These are phyloP conservation scores for Tagetes patula DNA, from an alignment of 129 eudicot genomes.

Conservation along the genomic window DNA sequence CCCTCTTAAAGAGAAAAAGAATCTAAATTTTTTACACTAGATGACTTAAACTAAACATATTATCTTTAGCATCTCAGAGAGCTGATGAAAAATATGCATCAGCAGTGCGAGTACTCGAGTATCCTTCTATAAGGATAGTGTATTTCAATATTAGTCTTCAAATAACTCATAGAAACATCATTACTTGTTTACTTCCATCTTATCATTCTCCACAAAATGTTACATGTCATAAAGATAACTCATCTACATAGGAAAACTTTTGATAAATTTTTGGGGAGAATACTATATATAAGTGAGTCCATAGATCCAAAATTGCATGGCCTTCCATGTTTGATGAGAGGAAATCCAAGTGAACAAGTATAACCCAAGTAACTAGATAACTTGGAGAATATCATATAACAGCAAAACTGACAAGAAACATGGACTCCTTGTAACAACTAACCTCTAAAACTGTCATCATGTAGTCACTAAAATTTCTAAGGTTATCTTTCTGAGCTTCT, in stretches of 20 bases:
- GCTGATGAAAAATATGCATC: not conserved
- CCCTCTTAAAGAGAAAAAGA: not conserved
- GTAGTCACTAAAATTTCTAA: slow-evolving; percentile 76
- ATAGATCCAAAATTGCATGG: not conserved
- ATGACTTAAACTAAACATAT: not conserved
- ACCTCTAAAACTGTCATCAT: slow-evolving; percentile 98
- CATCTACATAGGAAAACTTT: not conserved
- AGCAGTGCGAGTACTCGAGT: not conserved
- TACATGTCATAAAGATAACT: slow-evolving; percentile 7
- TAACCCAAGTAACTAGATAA: not conserved
- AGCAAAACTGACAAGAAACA: not conserved
- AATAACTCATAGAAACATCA: not conserved
- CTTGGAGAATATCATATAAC: not conserved
- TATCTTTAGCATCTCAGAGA: not conserved
- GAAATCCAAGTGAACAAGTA: not conserved
- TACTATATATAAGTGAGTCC: not conserved
- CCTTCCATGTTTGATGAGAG: not conserved
- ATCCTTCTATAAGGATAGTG: slow-evolving; percentile 8
- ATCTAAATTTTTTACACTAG: not conserved
- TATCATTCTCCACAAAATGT: not conserved
- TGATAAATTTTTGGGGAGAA: not conserved
- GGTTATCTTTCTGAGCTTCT: slow-evolving; percentile 96
- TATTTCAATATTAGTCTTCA: slow-evolving; percentile 7
- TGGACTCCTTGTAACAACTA: slow-evolving; percentile 29
- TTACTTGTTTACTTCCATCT: slow-evolving; percentile 1